Evolutionary conservation across 208 protist species (phyloP).

Genomic region (Leishmania aethiopica): DNA sequence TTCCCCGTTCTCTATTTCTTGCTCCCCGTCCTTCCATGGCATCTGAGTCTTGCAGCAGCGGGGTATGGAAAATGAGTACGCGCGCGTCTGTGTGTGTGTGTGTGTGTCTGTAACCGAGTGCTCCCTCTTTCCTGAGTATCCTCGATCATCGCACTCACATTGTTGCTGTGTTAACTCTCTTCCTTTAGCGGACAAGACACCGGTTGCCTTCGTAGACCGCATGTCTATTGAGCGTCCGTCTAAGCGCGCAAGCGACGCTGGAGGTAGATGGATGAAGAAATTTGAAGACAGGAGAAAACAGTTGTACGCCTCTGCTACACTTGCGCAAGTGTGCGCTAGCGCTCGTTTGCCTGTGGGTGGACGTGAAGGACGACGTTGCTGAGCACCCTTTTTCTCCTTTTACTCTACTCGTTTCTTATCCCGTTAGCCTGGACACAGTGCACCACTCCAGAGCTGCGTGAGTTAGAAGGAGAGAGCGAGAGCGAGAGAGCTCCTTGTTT

Average conservation of each 20-base stretch:
- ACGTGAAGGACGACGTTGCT: neutral
- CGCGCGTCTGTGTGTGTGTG: neutral
- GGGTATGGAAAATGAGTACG: neutral
- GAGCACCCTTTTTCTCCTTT: neutral
- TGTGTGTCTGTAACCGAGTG: neutral
- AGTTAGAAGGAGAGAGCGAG: too few relatives aligned
- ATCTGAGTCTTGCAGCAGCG: neutral
- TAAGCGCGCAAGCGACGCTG: neutral
- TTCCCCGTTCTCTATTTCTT: neutral
- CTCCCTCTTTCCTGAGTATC: neutral
- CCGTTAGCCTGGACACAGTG: conserved; percentile 13
- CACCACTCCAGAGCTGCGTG: conserved; percentile 6
- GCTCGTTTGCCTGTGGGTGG: neutral
- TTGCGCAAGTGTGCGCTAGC: neutral
- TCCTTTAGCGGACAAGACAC: neutral
- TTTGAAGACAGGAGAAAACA: neutral
- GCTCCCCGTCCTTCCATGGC: neutral
- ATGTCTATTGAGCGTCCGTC: neutral
- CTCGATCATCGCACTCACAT: neutral
- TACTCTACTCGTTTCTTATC: neutral
- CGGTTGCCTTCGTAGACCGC: neutral
- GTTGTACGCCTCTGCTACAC: neutral
- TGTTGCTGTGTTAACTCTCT: neutral
- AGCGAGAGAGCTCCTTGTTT: neutral
- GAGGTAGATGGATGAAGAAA: neutral